Conservation (phyloP, 495 filamentous ascomycete species). For the Aspergillus ellipticus region DNA sequence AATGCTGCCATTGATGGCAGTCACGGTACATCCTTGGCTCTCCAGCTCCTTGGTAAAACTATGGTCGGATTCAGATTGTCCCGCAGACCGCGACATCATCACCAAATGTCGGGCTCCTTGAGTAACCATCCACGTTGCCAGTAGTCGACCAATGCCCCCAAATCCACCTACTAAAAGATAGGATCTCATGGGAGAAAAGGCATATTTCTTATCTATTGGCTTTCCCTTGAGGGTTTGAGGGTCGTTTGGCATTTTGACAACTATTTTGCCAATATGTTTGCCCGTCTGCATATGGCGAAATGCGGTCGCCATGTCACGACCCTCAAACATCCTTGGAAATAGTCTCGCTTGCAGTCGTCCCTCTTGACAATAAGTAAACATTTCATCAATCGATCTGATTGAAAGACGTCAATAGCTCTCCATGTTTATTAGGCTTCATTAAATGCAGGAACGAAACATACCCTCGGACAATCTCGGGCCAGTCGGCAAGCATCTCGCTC, state of each 20-base stretch:
- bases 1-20: constrained; percentile 23
- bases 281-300: constrained; percentile 47
- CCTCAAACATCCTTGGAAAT: constrained; percentile 20
- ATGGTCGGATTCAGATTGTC: background rate
- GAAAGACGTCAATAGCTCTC: background rate
- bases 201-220: background rate
- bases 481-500: background rate
- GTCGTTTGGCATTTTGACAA: constrained; percentile 14
- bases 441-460: background rate
- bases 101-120: constrained; percentile 54
- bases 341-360: background rate
- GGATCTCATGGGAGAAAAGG: constrained; percentile 13
- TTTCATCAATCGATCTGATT: background rate
- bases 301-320: constrained; percentile 39
- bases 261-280: constrained; percentile 26
- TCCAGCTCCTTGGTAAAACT: constrained; percentile 38
- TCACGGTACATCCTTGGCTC: constrained; percentile 19
- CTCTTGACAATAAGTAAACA: background rate
- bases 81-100: constrained; percentile 34
- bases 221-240: background rate
- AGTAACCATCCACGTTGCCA: constrained; percentile 55
- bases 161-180: constrained; percentile 46
- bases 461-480: background rate
- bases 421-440: background rate
- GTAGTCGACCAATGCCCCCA: constrained; percentile 55